phyloP scores from a whole-genome alignment of 179 eudicot genomes.

The Corrigiola litoralis region DNA sequence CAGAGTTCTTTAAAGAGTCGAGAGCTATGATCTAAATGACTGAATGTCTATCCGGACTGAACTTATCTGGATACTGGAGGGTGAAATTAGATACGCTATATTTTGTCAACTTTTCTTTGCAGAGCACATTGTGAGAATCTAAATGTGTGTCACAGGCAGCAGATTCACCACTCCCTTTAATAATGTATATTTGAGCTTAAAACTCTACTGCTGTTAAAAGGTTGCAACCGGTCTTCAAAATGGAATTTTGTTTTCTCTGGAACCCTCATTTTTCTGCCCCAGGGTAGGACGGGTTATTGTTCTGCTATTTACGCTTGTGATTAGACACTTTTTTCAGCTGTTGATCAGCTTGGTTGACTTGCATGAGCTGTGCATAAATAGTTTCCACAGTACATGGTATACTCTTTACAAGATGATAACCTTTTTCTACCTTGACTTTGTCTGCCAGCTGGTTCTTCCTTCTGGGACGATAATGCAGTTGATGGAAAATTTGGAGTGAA shows the following conservation, averaged over 20 bases:
- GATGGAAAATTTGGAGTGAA: conserved; percentile 28
- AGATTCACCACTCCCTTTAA: neutral
- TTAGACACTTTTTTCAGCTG: neutral
- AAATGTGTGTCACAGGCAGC: neutral
- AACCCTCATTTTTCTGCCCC: no score
- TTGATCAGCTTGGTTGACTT: neutral
- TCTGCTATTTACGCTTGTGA: neutral
- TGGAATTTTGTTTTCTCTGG: neutral
- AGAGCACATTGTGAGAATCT: no score
- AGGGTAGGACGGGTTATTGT: neutral
- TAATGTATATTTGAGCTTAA: neutral
- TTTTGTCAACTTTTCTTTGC: no score
- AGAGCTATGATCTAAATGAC: neutral
- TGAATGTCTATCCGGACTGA: neutral
- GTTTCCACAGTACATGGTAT: neutral
- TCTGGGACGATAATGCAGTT: conserved; percentile 29
- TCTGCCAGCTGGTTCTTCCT: conserved; percentile 30
- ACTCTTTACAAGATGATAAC: conserved; percentile 6
- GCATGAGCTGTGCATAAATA: neutral
- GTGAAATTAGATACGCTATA: no score
- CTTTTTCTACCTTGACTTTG: neutral
- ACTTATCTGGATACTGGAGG: conserved; percentile 11
- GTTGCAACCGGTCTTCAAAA: no score
- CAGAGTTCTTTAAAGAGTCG: neutral
- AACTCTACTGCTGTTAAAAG: neutral